These are phyloP conservation scores for Ballota nigra DNA, from an alignment of 257 asterid genomes.

Conservation along the genomic window DNA sequence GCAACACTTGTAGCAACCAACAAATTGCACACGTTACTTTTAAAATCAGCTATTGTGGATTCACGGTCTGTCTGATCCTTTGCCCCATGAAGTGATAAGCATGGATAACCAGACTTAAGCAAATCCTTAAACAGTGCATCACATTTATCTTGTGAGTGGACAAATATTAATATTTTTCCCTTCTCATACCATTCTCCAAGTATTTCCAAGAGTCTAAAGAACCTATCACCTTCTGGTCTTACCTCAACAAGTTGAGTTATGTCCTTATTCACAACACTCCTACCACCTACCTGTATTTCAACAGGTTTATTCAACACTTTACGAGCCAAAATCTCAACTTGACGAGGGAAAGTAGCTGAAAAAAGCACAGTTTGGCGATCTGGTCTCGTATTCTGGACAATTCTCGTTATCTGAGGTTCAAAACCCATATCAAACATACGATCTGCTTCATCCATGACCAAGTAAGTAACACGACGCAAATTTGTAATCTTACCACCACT, in stretches of 20 bases:
- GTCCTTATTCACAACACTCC: conserved; percentile 96
- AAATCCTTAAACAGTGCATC: conserved; percentile 73
- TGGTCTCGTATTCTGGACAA: conserved; percentile 82
- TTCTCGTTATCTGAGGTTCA: conserved; percentile 90
- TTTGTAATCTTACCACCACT: conserved; percentile 88
- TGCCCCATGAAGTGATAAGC: conserved; percentile 91
- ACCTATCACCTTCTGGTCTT: conserved; percentile 85
- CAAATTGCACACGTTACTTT: conserved; percentile 71
- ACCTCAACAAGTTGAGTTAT: conserved; percentile 83
- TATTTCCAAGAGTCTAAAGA: conserved; percentile 64
- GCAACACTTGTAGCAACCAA: conserved; percentile 87
- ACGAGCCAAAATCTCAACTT: conserved; percentile 83
- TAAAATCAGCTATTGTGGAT: conserved; percentile 79
- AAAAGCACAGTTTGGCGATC: conserved; percentile 90
- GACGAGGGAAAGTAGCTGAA: conserved; percentile 95
- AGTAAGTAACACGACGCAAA: conserved; percentile 83
- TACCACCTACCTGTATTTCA: conserved; percentile 89
- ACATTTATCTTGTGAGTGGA: conserved; percentile 85
- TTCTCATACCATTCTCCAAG: conserved; percentile 92
- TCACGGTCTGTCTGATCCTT: conserved; percentile 94
- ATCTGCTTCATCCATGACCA: conserved; percentile 97
- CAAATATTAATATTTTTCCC: conserved; percentile 80
- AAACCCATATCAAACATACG: conserved; percentile 97
- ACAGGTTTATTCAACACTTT: conserved; percentile 84
- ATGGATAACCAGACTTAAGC: conserved; percentile 72